Percentiles rank a stretch among this genome's conserved stretches.
These are phyloP conservation scores for Inonotus hispidus DNA, from an alignment of 1,284 basidiomycete species.

Conservation along the genomic window DNA sequence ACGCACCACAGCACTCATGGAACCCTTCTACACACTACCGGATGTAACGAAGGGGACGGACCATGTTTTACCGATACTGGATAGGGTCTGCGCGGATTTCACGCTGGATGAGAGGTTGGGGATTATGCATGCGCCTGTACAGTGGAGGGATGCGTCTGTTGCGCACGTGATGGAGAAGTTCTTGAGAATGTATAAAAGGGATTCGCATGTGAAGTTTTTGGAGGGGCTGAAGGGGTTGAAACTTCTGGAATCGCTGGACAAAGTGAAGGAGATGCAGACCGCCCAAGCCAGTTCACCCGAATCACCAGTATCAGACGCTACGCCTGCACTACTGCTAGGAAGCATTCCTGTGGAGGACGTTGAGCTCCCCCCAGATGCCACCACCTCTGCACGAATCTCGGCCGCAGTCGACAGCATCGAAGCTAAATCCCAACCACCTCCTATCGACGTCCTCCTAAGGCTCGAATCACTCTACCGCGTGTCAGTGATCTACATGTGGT, in stretches of 20 bases:
- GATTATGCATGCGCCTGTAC: slow-evolving; percentile 25
- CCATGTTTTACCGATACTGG: slow-evolving; percentile 22
- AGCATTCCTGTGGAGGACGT: slow-evolving; percentile 3
- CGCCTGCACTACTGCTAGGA: not conserved
- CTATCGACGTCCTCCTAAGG: slow-evolving; percentile 32
- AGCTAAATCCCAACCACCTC: not conserved
- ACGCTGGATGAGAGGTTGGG: slow-evolving; percentile 25
- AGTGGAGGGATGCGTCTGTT: slow-evolving; percentile 26
- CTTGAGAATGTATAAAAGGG: slow-evolving; percentile 24
- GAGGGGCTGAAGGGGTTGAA: slow-evolving; percentile 10
- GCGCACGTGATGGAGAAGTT: slow-evolving; percentile 23
- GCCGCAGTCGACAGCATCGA: not conserved
- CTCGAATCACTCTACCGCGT: slow-evolving; percentile 82
- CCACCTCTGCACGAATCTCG: not conserved
- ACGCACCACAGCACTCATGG: not conserved
- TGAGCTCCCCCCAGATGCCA: not conserved
- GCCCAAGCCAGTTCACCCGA: not conserved
- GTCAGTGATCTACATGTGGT: slow-evolving; percentile 86
- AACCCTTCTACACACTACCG: slow-evolving; percentile 9
- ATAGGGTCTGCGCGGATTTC: slow-evolving; percentile 24
- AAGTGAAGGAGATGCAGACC: slow-evolving; percentile 24
- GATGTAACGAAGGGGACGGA: slow-evolving; percentile 15
- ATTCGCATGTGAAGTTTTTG: slow-evolving; percentile 22
- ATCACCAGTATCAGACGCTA: not conserved
- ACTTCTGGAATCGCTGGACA: slow-evolving; percentile 21